Evolutionary conservation across 2,329 filamentous ascomycete species (phyloP).

Genomic region (Ceratocystis papillata): DNA sequence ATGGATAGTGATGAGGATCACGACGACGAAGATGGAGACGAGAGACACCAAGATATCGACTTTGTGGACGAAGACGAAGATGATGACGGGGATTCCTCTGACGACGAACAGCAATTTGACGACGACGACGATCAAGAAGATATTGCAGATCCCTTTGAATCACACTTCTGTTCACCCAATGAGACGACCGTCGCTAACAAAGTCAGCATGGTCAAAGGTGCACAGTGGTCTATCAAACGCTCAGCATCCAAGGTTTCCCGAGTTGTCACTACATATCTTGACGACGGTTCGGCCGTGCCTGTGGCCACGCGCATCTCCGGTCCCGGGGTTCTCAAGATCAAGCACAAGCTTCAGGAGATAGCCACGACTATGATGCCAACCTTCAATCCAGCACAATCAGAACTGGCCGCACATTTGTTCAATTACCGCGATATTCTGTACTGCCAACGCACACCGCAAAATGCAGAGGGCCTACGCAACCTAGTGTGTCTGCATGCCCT

Average conservation of each 20-base stretch:
- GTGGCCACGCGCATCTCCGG: slow-evolving; percentile 30
- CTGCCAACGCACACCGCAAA: slow-evolving; percentile 57
- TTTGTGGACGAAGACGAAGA: slow-evolving; percentile 32
- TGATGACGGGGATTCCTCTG: slow-evolving; percentile 36
- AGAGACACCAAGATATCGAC: slow-evolving; percentile 34
- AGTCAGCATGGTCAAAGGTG: slow-evolving; percentile 41
- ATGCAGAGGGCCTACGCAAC: slow-evolving; percentile 57
- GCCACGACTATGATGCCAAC: slow-evolving; percentile 43
- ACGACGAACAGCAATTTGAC: slow-evolving; percentile 29
- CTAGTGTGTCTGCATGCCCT: slow-evolving; percentile 72
- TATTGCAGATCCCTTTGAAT: slow-evolving; percentile 61
- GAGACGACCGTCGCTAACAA: slow-evolving; percentile 47
- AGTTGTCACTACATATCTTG: slow-evolving; percentile 39
- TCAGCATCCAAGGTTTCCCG: slow-evolving; percentile 39
- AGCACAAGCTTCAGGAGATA: slow-evolving; percentile 53
- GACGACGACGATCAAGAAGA: slow-evolving; percentile 44
- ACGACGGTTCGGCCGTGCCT: slow-evolving; percentile 27
- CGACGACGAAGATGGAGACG: slow-evolving; percentile 25
- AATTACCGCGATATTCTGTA: slow-evolving; percentile 73
- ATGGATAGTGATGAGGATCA: slow-evolving; percentile 26
- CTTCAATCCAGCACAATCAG: slow-evolving; percentile 53
- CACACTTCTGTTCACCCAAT: slow-evolving; percentile 63
- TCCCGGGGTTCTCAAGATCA: slow-evolving; percentile 49
- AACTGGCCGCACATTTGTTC: slow-evolving; percentile 62
- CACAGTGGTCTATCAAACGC: slow-evolving; percentile 43